Evolutionary conservation across 2,329 filamentous ascomycete species (phyloP).

Genomic region (Diaporthe vexans): DNA sequence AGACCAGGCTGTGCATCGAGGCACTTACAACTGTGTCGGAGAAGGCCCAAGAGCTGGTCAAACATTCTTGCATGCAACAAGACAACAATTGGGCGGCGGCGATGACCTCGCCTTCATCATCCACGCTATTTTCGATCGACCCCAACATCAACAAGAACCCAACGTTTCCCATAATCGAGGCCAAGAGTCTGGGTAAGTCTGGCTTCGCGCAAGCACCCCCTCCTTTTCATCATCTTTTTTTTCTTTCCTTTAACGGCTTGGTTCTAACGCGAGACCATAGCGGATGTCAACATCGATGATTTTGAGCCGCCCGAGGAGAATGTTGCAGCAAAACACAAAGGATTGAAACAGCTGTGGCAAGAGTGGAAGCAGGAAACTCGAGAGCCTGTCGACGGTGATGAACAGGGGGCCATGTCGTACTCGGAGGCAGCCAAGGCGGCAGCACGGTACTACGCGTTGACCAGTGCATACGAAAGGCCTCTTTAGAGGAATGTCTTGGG

Average conservation of each 20-base stretch:
- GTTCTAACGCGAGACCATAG: neutral
- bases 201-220: no score
- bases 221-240: no score
- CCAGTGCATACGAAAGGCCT: neutral
- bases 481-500: neutral
- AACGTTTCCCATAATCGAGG: no score
- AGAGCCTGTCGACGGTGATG: neutral
- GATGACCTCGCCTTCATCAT: neutral
- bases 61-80: no score
- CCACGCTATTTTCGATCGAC: neutral
- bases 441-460: neutral
- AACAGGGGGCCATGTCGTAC: neutral
- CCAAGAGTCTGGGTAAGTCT: neutral
- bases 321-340: accelerated
- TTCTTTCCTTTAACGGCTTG: neutral
- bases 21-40: neutral
- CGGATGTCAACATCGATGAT: neutral
- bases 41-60: neutral
- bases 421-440: slow-evolving; percentile 9
- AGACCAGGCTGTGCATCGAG: neutral
- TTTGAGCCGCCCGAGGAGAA: neutral
- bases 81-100: neutral
- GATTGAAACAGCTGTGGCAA: neutral
- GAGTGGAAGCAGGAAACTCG: neutral
- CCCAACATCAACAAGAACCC: neutral